A percentile compares a stretch with the other conserved stretches of the same genome.
Evolutionary conservation across 2,329 filamentous ascomycete genomes (phyloP).

Genomic region (Fusarium chaquense): DNA sequence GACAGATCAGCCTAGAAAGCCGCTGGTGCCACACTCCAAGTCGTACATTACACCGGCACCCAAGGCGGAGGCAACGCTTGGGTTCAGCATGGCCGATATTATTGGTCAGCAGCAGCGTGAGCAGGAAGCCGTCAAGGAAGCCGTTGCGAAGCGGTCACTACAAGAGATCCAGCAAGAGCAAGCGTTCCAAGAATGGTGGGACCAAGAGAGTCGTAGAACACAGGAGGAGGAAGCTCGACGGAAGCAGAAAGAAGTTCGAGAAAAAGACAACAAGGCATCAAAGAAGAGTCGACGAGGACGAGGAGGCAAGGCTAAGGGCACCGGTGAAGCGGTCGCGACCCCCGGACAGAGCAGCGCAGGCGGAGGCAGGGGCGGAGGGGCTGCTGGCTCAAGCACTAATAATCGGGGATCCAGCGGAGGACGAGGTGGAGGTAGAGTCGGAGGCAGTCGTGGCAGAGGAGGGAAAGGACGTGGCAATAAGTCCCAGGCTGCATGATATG

Average conservation of each 20-base stretch:
- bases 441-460: slow-evolving; percentile 42
- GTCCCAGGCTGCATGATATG: slow-evolving; percentile 18
- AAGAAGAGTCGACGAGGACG: slow-evolving; percentile 49
- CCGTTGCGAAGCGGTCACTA: slow-evolving; percentile 86
- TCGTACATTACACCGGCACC: slow-evolving; percentile 69
- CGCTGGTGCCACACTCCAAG: slow-evolving; percentile 69
- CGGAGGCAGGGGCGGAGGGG: slow-evolving; percentile 26
- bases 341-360: slow-evolving; percentile 32
- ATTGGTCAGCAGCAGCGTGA: slow-evolving; percentile 87
- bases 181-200: slow-evolving; percentile 97
- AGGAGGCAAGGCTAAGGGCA: slow-evolving; percentile 48
- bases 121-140: slow-evolving; percentile 84
- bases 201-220: slow-evolving; percentile 80
- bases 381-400: slow-evolving; percentile 25
- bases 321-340: slow-evolving; percentile 35
- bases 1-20: slow-evolving; percentile 52
- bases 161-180: slow-evolving; percentile 98
- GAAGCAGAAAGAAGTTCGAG: slow-evolving; percentile 52
- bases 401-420: slow-evolving; percentile 33
- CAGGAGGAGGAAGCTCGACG: slow-evolving; percentile 70
- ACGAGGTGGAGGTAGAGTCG: slow-evolving; percentile 39
- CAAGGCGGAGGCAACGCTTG: slow-evolving; percentile 72
- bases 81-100: slow-evolving; percentile 87
- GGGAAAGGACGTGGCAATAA: slow-evolving; percentile 42
- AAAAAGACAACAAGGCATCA: slow-evolving; percentile 57